Evolutionary conservation across 352 stramenopile genomes (phyloP), one percentile per base, ranked within the genome.

Genomic region (Globisporangium middletonii): DNA sequence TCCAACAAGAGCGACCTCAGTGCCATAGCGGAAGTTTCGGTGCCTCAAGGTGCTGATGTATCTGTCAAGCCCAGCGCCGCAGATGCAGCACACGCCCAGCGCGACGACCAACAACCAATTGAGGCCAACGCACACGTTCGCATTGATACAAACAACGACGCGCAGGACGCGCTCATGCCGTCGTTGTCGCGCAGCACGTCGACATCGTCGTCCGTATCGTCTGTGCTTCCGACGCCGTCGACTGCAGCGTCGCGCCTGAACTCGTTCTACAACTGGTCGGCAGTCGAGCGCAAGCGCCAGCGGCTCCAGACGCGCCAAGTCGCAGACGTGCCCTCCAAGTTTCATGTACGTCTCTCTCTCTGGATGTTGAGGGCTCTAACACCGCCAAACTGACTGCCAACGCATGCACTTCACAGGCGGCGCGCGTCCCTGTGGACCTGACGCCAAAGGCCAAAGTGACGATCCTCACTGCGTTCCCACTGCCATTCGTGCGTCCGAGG

Each of bases 401-500:
- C 8, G 5, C 5, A 7, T 28, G 26, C 43, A 3, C 28, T 46
- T 13, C 28, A 6, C 28, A 88, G 78, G 57, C 77, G 49, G 56
- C 69, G 23, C 44, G 57, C 8, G 46, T 92, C 15, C 79, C 82
- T 1, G 18, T 85, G n/a, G 82, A 92, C 41, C 30, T 85, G 28
- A 68, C 78, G 15, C 79, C 75, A 5, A 90, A 89, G 59, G 62
- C 61, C 7, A 87, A 86, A 46, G 35, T 72, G 16, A 71, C 81
- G 18, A 69, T 92, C 41, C 68, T 86, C 41, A 88, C 78, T 19
- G 68, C 72, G 1, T 85, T 85, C 26, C 70, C 70, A n/a, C 76
- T 87, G 53, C 77, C 79, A 30, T 92, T 92, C 59, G 56, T 71
- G 11, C 76, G 76, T 30, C 58, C 64, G 35, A 80, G 73, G 82